Base-by-base conservation (phyloP, 169 alveolate species). In the Eimeria praecox region DNA sequence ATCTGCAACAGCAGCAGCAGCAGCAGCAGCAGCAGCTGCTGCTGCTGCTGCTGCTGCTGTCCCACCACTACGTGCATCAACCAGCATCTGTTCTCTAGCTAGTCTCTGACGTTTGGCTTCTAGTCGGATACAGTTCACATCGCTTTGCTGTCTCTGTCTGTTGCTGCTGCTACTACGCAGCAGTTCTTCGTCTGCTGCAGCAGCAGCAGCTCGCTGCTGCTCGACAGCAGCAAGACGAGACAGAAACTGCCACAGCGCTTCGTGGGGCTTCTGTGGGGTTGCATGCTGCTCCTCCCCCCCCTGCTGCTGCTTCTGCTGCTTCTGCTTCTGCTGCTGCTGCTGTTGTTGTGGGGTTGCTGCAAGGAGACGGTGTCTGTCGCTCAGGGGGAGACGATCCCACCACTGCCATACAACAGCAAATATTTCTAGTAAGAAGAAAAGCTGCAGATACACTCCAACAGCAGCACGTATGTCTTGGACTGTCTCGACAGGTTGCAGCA, bases 341-440 rank as follows among this genome's bases (percentile, higher is more conserved):
- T 71, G 82, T 44, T 71, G 82, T 44, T 30, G 46, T 71, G 82
- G 82, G 52, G 46, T 18, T 33, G 82, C 82, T 38, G 82, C 40
- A 10, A 71, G 82, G 30, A 71, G 82, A 8, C 82, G 40, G 46
- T 71, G 82, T 71, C 82, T 30, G 46, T 71, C 82, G 46, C 46
- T 71, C 54, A 89, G n/a, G 9, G 95, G 95, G 30, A 69, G 56
- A 33, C 95, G 95, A 44, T 89, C 95, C 95, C 95, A 89, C 95
- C 95, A 89, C 54, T 89, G 95, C 95, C 95, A 89, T 18, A 89
- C 64, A n/a, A 89, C 42, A 30, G 87, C 49, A 4, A 89, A 16
- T 18, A 64, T 69, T 44, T 89, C 95, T 24, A 77, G 35, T 24
- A 89, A 44, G 64, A 89, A 89, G 73, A 89, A 89, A 33, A 89